phyloP scores from a whole-genome alignment of 2,329 filamentous ascomycete genomes.

The Gyromitra esculenta region DNA sequence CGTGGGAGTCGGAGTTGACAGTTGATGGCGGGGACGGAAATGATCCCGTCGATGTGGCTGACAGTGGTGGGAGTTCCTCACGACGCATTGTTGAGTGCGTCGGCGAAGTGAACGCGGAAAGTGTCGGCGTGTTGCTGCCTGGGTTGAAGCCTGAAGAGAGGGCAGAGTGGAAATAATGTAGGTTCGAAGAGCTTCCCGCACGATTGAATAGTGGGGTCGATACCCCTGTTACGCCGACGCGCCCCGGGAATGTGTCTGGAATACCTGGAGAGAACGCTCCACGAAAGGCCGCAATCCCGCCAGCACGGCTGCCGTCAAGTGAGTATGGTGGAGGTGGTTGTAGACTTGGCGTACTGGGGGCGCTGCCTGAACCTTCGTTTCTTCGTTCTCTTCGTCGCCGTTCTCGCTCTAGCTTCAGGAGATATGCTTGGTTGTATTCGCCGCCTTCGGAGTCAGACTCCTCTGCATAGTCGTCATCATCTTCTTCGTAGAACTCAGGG shows the following conservation, averaged over 20 bases:
- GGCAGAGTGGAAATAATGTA: constrained; percentile 85
- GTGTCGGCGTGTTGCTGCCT: constrained; percentile 80
- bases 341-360: constrained; percentile 25
- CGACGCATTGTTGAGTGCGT: constrained; percentile 37
- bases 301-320: constrained; percentile 28
- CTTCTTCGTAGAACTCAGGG: constrained; percentile 93
- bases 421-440: constrained; percentile 59
- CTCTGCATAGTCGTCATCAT: constrained; percentile 71
- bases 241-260: constrained; percentile 55
- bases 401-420: constrained; percentile 58
- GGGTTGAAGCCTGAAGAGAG: constrained; percentile 73
- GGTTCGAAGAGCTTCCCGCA: constrained; percentile 76
- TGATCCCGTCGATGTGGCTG: constrained; percentile 54
- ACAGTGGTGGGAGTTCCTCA: constrained; percentile 35
- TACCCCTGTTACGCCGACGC: constrained; percentile 54
- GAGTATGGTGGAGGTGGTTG: constrained; percentile 52
- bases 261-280: constrained; percentile 53
- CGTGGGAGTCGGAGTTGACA: constrained; percentile 50
- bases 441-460: constrained; percentile 59
- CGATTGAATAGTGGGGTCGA: constrained; percentile 59
- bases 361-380: constrained; percentile 52
- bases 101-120: constrained; percentile 65
- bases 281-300: constrained; percentile 50
- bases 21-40: constrained; percentile 56
- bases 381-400: constrained; percentile 58